Percentiles rank a stretch among this genome's conserved stretches.
These are phyloP conservation scores for Leptoxyphium fumago DNA, from an alignment of 2,329 filamentous ascomycete genomes.

Conservation along the genomic window DNA sequence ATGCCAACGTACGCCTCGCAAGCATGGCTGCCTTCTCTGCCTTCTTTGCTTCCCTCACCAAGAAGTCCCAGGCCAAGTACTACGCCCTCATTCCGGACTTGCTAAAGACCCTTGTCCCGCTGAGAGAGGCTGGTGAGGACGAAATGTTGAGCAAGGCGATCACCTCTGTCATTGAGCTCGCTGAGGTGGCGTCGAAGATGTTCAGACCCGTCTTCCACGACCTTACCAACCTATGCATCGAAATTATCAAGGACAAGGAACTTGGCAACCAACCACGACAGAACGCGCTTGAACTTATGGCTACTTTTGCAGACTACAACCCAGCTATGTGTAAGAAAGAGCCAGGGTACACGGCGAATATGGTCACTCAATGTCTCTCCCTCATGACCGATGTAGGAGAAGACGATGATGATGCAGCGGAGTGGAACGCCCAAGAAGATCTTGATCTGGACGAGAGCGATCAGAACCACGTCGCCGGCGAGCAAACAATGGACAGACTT, in stretches of 20 bases:
- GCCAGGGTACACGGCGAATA: slow-evolving; percentile 76
- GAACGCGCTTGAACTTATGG: slow-evolving; percentile 93
- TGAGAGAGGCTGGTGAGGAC: slow-evolving; percentile 82
- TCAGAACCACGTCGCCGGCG: slow-evolving; percentile 89
- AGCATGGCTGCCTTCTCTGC: slow-evolving; percentile 95
- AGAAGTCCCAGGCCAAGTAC: slow-evolving; percentile 81
- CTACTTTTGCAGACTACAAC: slow-evolving; percentile 89
- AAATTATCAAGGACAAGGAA: slow-evolving; percentile 91
- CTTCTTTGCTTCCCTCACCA: slow-evolving; percentile 82
- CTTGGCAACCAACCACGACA: slow-evolving; percentile 79
- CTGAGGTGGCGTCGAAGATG: slow-evolving; percentile 91
- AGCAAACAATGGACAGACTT: slow-evolving; percentile 95
- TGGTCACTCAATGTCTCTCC: slow-evolving; percentile 96
- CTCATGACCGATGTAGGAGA: slow-evolving; percentile 93
- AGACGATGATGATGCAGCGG: slow-evolving; percentile 85
- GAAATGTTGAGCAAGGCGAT: slow-evolving; percentile 84
- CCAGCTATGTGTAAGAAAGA: slow-evolving; percentile 94
- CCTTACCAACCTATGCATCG: slow-evolving; percentile 82
- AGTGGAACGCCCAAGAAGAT: slow-evolving; percentile 90
- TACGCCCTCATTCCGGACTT: slow-evolving; percentile 77
- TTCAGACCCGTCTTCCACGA: slow-evolving; percentile 91
- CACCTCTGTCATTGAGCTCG: slow-evolving; percentile 81
- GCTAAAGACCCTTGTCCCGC: slow-evolving; percentile 82
- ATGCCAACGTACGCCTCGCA: slow-evolving; percentile 73
- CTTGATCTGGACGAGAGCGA: slow-evolving; percentile 93